Evolutionary conservation across 2,329 filamentous ascomycete genomes (phyloP), one percentile per base, ranked within the genome.

Genomic region (Colletotrichum sp.): DNA sequence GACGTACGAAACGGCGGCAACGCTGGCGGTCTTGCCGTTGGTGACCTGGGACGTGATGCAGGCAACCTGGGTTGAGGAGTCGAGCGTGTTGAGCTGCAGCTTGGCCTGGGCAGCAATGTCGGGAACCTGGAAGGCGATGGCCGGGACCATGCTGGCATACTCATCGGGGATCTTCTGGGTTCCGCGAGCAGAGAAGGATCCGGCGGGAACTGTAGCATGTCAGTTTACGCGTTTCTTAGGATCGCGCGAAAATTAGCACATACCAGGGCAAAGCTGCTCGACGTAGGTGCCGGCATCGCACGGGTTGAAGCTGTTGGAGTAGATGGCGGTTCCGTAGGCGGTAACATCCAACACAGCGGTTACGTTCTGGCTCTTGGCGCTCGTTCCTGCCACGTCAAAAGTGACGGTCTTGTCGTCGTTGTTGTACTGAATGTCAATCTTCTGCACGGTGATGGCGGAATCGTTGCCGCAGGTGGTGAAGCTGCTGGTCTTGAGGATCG

Each of bases 91-190:
- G 61, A 99, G 90, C 82, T 95, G 87, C 77, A 99, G 87, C 60
- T 93, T 97, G 39, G 96, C 97, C 80, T 93, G 86, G 48, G 96
- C 96, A 71, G 96, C 93, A 79, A 99, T 94, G 83, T 99, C 96
- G 66, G 97, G 97, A 36, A 99, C 89, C 76, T 91, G 91, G 86
- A 98, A 99, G 15, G 96, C 96, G 78, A 99, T 98, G 4, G 91
- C 87, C 2, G 97, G 97, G 55, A 99, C 96, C 85, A 94, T 86
- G 70, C 89, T 89, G 71, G 95, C 92, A 81, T 93, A 96, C 76
- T 92, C 81, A 0, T 90, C 85, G 18, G 96, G 94, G 52, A 99
- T 94, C 34, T 88, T 85, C 83, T 97, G 94, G 5, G 86, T 87
- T 62, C 96, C 96, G 58, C 87, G 86, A 9, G 96, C 96, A 16